phyloP scores from a whole-genome alignment of 2,329 filamentous ascomycete species.

The Colletotrichum liaoningense region DNA sequence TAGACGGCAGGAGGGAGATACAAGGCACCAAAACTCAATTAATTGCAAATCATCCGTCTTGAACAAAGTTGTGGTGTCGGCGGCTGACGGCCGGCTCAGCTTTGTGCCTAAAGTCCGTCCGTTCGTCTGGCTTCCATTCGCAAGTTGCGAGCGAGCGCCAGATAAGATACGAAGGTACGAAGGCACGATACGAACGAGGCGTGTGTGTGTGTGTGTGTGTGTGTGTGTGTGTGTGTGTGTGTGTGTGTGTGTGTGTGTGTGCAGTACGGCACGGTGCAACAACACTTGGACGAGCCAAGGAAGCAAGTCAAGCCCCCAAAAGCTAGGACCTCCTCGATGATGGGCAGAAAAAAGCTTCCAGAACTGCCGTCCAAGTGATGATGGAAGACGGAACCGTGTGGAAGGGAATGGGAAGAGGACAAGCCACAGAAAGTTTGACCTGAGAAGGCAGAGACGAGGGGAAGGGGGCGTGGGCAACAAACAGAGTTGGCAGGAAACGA shows the following conservation, averaged over 20 bases:
- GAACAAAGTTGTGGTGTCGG: not conserved
- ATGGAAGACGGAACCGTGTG: not conserved
- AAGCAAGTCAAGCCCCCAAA: not conserved
- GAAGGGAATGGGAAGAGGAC: not conserved
- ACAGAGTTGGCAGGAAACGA: not conserved
- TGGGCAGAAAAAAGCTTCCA: conserved; percentile 29
- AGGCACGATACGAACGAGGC: not conserved
- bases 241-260: not conserved
- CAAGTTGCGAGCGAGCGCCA: not conserved
- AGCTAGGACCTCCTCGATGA: not conserved
- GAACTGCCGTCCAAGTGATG: conserved; percentile 1
- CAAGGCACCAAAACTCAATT: not conserved
- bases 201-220: not conserved
- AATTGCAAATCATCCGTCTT: conserved; percentile 12
- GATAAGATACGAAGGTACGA: no score
- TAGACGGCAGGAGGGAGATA: not conserved
- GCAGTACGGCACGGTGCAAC: conserved; percentile 1
- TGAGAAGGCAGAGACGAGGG: not conserved
- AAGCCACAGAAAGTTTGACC: not conserved
- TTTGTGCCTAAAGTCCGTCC: not conserved
- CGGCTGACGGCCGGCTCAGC: not conserved
- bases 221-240: not conserved
- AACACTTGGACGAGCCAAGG: not conserved
- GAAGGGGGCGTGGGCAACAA: not conserved
- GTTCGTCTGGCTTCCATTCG: not conserved